Base-by-base conservation (phyloP, 768 basidiomycete species). In the Tricholoma terreum region DNA sequence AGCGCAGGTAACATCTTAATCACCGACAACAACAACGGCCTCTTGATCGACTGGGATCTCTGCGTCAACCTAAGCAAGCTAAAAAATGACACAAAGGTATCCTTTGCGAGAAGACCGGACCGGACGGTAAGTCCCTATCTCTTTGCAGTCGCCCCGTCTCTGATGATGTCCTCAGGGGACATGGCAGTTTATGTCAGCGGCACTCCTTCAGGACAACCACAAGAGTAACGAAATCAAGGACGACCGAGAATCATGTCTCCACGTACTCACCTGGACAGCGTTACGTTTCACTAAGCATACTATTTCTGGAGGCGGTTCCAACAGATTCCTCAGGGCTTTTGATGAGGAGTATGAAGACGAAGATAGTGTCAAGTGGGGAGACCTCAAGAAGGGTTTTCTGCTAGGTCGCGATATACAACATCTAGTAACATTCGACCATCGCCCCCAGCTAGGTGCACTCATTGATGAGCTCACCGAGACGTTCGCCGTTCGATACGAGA, bases 1-100 rank as follows among this genome's bases (percentile, higher is more conserved):
- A 57, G 56, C 15, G 36, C 15, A 4, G 56, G 56, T 36, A 57
- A 52, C 15, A 57, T 57, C 17, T 31, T 57, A 24, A 57, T 57
- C 10, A 22, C 17, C 34, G 0, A 50, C 2, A 33, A 56, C 3
- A 3, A 3, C 50, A 27, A 43, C 17, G 63, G 50, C 10, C 19
- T 51, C 30, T 24, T 51, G 17, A 51, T 51, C 6, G 50, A 51
- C 24, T 51, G 50, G 34, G 50, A 51, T 22, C 50, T 35, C 14
- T 51, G 50, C 4, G 24, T 51, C 33, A 35, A 22, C 14, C 34
- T 51, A 10, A 42, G 1, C 17, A n/a, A n/a, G n/a, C n/a, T n/a
- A n/a, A n/a, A n/a, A n/a, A n/a, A n/a, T n/a, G 34, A 36, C 50
- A 19, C 14, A 21, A 34, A 35, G 11, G 1, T 34, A 36, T 19